Conservation (phyloP, 129 eudicot genomes). For the Escallonia herrerae region DNA sequence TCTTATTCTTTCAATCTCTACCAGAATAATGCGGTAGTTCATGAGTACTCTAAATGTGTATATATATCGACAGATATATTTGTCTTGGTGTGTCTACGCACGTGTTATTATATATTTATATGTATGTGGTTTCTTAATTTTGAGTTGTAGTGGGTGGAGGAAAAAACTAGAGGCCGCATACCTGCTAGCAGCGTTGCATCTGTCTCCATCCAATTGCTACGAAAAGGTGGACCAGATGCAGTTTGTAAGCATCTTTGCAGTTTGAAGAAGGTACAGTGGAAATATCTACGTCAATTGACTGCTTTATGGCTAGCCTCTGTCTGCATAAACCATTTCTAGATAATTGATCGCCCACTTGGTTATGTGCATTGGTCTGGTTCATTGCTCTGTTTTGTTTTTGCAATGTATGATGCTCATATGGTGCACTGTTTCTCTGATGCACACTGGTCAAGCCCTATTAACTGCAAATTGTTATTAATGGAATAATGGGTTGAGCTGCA, state of each 20-base stretch:
- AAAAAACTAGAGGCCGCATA: slow-evolving; percentile 81
- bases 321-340: too few relatives aligned
- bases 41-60: not conserved
- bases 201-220: slow-evolving; percentile 69
- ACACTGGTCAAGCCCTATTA: too few relatives aligned
- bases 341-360: not conserved
- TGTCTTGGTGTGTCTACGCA: too few relatives aligned
- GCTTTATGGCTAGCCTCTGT: too few relatives aligned
- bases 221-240: slow-evolving; percentile 89
- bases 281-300: not conserved
- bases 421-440: too few relatives aligned
- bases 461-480: too few relatives aligned
- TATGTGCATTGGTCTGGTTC: not conserved
- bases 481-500: too few relatives aligned
- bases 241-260: slow-evolving; percentile 90
- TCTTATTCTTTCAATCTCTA: slow-evolving; percentile 16
- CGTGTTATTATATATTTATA: not conserved
- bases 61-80: too few relatives aligned
- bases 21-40: slow-evolving; percentile 3
- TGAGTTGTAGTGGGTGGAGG: slow-evolving; percentile 89
- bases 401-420: too few relatives aligned
- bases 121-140: not conserved
- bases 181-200: slow-evolving; percentile 72
- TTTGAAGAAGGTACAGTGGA: slow-evolving; percentile 63
- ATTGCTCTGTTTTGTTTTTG: not conserved